Evolutionary conservation across 139 green algal genomes (phyloP), one percentile per base, ranked within the genome.

Genomic region (Tetradesmus obliquus): DNA sequence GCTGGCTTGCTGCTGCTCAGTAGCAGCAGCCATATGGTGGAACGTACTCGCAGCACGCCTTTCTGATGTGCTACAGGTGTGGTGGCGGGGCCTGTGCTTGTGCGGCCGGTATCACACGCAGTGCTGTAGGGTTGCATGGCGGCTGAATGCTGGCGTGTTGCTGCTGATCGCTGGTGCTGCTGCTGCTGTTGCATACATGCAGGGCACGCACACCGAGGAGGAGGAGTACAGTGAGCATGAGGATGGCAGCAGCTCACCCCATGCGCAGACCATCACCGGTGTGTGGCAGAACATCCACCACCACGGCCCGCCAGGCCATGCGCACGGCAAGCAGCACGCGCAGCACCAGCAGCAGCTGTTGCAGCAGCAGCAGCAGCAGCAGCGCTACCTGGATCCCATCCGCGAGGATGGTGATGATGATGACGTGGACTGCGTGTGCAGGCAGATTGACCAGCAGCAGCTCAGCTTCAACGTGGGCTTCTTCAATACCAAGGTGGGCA

Each of bases 401-500:
- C 66, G 57, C 57, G 74, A 91, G 74, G 62, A 55, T 51, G 84
- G 58, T 62, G 76, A 86, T 24, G 76, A 91, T 20, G 57, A 80
- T 13, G 24, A 32, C 3, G 89, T 89, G 60, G 82, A 92, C 62
- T 89, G 82, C 54, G 89, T 90, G 51, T 89, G 89, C 55, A 55
- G 69, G 10, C 76, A 62, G 9, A 86, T 91, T 55, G 88, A 91
- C 57, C 55, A 86, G 32, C 55, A 86, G 76, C 84, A 84, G 54
- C 62, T 84, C 22, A 92, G 84, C 79, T 90, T 86, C 62, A 89
- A 72, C 62, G 66, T 84, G 58, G 82, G 80, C 45, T 94, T 79
- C 53, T 91, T 74, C 80, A 92, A 82, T 88, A 92, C 66, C 57
- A 92, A 60, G 66, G 84, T 76, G 76, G 79, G 88, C 45, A 66